Conservation (phyloP, 495 filamentous ascomycete species). For the Glutinoglossum americanum region DNA sequence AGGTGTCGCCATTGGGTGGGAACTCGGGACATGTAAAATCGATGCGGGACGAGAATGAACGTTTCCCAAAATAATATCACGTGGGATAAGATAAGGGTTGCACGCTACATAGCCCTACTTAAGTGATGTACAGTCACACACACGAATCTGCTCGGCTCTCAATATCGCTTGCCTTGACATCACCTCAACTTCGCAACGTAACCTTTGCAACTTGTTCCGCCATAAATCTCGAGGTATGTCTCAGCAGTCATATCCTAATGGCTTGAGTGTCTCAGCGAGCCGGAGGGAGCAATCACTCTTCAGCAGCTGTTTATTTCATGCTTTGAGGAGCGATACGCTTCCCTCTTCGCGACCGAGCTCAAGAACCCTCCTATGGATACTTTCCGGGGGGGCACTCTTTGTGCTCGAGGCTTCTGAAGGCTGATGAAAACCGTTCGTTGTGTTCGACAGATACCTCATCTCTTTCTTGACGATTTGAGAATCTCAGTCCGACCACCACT, state of each 20-base stretch:
- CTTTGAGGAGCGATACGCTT: constrained; percentile 40
- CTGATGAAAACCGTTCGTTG: constrained; percentile 33
- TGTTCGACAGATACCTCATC: constrained; percentile 50
- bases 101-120: background rate
- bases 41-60: no score
- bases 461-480: constrained; percentile 55
- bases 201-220: constrained; percentile 1
- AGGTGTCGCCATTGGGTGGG: background rate
- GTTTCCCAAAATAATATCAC: background rate
- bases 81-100: background rate
- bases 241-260: background rate
- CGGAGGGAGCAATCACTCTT: constrained; percentile 12
- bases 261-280: constrained; percentile 16
- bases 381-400: constrained; percentile 69
- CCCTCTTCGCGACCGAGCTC: constrained; percentile 57
- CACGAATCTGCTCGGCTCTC: background rate
- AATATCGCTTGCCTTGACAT: background rate
- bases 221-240: constrained; percentile 15
- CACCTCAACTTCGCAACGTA: constrained; percentile 1
- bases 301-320: background rate
- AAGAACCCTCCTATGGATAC: constrained; percentile 53
- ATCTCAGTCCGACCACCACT: constrained; percentile 41
- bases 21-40: background rate
- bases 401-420: constrained; percentile 68
- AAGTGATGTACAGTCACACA: background rate